Base-by-base conservation (phyloP, 371 early-diverging fungal species). In the Chytridiales sp. region DNA sequence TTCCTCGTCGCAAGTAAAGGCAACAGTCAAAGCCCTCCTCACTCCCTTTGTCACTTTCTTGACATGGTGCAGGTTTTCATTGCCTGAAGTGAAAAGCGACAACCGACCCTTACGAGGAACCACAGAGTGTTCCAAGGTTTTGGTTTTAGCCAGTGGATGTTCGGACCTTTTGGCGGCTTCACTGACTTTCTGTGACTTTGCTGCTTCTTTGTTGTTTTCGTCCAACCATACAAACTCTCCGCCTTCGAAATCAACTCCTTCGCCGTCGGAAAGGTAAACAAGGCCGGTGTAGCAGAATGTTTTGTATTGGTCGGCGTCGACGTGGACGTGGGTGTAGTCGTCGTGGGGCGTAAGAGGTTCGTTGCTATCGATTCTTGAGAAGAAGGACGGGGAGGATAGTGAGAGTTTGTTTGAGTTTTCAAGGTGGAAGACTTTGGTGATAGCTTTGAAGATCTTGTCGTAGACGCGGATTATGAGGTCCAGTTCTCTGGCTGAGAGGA, bases 251-350 rank as follows among this genome's bases (percentile, higher is more conserved):
- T 48, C 31, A 8, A 29, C 26, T 26, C 29, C 49, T n/a, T n/a
- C n/a, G 13, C 30, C 22, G 11, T 26, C 31, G 6, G 29, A 27
- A 5, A 48, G 31, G 31, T 48, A 48, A 5, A 48, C 13, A 29
- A 48, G 49, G 5, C 49, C 49, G 11, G 49, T 48, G 26, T 48
- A 48, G 49, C 49, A 48, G 26, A 48, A 48, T 27, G 49, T 48
- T 11, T 32, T 32, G 19, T 48, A 48, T 29, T 48, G 49, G 19
- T 48, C 49, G 29, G 30, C 6, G 19, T 48, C 49, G 11, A 48
- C 49, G 29, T 48, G 49, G 4, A 26, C 8, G 31, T 48, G 49
- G 31, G 15, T 29, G 29, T 48, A 48, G 9, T 48, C 49, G 26
- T 48, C 49, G 31, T 48, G 49, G 19, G 19, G 15, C 6, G 49